A percentile compares a stretch with the other conserved stretches of the same genome.
Conservation (phyloP, 179 eudicot genomes). For the Silene noctiflora region DNA sequence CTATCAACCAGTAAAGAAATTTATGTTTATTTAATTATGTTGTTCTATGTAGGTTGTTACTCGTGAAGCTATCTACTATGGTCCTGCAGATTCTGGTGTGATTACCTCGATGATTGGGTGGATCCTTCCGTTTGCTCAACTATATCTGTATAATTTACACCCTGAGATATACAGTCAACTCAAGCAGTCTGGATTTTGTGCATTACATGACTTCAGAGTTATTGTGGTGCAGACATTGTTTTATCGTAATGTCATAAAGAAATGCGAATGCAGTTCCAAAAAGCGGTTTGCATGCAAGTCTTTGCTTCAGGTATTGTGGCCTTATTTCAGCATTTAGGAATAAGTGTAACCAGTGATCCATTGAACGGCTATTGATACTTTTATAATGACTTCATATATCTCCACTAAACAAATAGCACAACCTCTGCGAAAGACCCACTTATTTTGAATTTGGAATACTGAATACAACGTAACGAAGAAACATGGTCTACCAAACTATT, state of each 20-base stretch:
- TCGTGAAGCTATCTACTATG: constrained; percentile 81
- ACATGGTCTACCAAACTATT: neutral
- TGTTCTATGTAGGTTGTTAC: constrained; percentile 59
- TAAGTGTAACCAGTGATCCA: neutral
- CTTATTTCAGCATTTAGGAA: constrained; percentile 5
- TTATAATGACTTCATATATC: neutral
- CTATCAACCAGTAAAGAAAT: neutral
- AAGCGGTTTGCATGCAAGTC: constrained; percentile 62
- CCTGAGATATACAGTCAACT: constrained; percentile 57
- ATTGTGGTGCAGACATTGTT: constrained; percentile 75
- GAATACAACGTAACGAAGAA: neutral
- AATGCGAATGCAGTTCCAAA: constrained; percentile 46
- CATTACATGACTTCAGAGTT: constrained; percentile 39
- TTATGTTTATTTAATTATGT: neutral
- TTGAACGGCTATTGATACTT: neutral
- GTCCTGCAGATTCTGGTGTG: constrained; percentile 53
- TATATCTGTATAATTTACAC: constrained; percentile 60
- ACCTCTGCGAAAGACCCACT: neutral
- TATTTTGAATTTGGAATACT: neutral
- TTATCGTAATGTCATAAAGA: constrained; percentile 65
- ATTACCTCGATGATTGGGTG: constrained; percentile 65
- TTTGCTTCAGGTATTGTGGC: constrained; percentile 70
- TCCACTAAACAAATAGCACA: neutral
- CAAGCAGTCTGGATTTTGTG: constrained; percentile 53
- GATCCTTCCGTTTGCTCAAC: constrained; percentile 93